Percentiles rank a stretch among this genome's conserved stretches.
Conservation (phyloP, 345 rosid species). For the Firmiana major region DNA sequence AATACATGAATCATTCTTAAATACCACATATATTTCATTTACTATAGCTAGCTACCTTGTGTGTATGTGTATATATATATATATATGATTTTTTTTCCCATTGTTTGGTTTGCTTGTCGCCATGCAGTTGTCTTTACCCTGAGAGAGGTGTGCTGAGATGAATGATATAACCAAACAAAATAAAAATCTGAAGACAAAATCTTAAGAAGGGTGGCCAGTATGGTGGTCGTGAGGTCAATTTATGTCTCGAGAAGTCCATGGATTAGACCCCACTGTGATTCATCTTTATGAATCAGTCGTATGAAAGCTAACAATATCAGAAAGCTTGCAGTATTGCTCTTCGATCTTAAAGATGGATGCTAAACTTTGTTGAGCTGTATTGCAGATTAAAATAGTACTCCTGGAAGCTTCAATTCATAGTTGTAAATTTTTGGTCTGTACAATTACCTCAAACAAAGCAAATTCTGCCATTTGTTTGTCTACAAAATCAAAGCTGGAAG, state of each 20-base stretch:
- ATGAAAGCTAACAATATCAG: neutral
- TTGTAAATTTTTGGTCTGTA: neutral
- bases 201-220: conserved; percentile 2
- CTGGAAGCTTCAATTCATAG: neutral
- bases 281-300: neutral
- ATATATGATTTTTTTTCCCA: neutral
- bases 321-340: neutral
- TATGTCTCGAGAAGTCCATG: conserved; percentile 4
- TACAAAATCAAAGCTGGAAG: neutral
- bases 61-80: neutral
- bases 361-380: neutral
- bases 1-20: neutral
- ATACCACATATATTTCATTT: neutral
- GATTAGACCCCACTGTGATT: conserved; percentile 14
- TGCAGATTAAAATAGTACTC: neutral
- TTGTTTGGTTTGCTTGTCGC: neutral
- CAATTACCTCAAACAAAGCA: neutral
- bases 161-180: conserved; percentile 13
- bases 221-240: conserved; percentile 11
- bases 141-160: neutral
- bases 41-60: neutral
- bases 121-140: conserved; percentile 14
- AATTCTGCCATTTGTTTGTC: neutral
- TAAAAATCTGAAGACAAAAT: conserved; percentile 14
- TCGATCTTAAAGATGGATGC: neutral